Percentiles rank a stretch among this genome's conserved stretches.
phyloP scores from a whole-genome alignment of 2,329 filamentous ascomycete species.

The Rutstroemia sydowiana region DNA sequence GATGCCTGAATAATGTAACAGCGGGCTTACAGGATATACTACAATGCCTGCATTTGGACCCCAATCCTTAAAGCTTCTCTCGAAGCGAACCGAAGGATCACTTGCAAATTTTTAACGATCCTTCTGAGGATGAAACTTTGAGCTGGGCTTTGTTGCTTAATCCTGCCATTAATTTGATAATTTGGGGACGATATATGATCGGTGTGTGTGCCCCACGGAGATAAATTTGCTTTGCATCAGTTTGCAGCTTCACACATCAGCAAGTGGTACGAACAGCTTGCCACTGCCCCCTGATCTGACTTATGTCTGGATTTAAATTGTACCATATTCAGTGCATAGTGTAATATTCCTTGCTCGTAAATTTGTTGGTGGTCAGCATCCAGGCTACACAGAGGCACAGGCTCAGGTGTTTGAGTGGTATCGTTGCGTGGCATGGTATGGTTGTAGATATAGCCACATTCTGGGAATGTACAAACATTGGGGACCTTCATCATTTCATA shows the following conservation, averaged over 20 bases:
- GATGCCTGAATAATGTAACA: not conserved
- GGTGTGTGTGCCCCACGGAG: not conserved
- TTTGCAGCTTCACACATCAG: not conserved
- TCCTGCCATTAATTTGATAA: not conserved
- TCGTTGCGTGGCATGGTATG: not conserved
- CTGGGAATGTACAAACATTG: not conserved
- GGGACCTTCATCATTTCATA: not conserved
- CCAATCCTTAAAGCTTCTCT: not conserved
- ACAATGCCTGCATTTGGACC: not conserved
- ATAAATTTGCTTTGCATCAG: not conserved
- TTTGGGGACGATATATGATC: too few species aligned
- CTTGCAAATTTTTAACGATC: not conserved
- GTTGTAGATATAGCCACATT: too few species aligned
- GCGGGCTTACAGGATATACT: constrained; percentile 6
- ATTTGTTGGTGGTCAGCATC: not conserved
- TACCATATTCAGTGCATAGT: too few species aligned
- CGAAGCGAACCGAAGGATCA: not conserved
- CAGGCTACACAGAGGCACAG: not conserved
- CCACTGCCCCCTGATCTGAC: too few species aligned
- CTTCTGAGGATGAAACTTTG: not conserved
- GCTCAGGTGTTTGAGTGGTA: not conserved
- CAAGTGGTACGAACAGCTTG: not conserved
- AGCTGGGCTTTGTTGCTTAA: not conserved
- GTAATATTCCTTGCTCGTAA: not conserved
- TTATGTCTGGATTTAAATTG: too few species aligned